Base-by-base conservation (phyloP, 2,329 filamentous ascomycete genomes). In the Aspergillus alliaceus region DNA sequence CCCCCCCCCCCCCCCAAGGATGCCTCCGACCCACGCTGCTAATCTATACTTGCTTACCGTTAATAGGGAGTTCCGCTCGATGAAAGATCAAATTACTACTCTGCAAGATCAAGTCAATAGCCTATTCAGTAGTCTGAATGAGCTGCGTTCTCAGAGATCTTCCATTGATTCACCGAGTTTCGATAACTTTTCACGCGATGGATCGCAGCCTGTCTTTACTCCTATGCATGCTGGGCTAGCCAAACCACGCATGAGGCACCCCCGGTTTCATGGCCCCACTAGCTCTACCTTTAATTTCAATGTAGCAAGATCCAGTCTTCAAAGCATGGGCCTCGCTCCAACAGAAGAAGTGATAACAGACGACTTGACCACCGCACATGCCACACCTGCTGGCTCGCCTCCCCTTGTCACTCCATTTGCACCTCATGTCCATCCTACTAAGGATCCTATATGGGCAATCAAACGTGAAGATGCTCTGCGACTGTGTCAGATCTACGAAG, bases 201-300 rank as follows among this genome's bases (percentile, higher is more conserved):
- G 71, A 35, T 75, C 79, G 6, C 72, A 78, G 46, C 58, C 71
- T 22, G 59, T 70, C 18, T 72, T 75, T 59, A 69, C 71, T 18
- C 68, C 69, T 14, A 64, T 77, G 62, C 75, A 76, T 32, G 75
- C 75, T 4, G 60, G 61, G n/a, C 69, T 79, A 39, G 78, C 81
- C 32, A 72, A 79, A 27, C 69, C 80, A 2, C 82, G 81, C 60
- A 75, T 77, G 69, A 84, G 78, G 62, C 85, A 83, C 57, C 85
- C 86, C 4, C 83, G 84, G 24, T 96, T 95, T 69, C 87, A 90
- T 56, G 93, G 92, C 0, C 91, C 91, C 1, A 96, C 91, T 0
- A 96, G 91, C 74, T 89, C 87, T 47, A 86, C 88, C 2, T 96
- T 93, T 75, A 93, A 89, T 63, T 84, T 96, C 29, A 90, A 93